Conservation (phyloP, 257 asterid genomes). For the Solanum medicagineum region DNA sequence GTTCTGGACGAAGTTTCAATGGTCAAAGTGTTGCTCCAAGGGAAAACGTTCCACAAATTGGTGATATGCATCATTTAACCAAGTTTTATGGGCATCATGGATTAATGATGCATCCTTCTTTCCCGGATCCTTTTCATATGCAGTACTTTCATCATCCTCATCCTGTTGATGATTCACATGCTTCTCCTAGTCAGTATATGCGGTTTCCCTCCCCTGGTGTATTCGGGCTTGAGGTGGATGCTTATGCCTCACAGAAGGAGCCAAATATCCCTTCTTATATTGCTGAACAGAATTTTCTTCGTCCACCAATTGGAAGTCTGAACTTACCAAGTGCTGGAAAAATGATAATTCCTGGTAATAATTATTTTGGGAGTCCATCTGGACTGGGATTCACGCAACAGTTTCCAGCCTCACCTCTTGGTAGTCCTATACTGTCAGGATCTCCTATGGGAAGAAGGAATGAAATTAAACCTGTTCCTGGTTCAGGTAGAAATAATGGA, state of each 20-base stretch:
- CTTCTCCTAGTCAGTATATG: conserved; percentile 41
- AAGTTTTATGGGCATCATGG: conserved; percentile 62
- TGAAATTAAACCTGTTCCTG: conserved; percentile 39
- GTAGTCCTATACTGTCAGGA: conserved; percentile 63
- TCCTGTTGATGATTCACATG: conserved; percentile 41
- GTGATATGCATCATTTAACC: conserved; percentile 38
- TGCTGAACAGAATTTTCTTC: conserved; percentile 43
- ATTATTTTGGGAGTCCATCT: conserved; percentile 47
- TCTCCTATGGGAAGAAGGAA: conserved; percentile 56
- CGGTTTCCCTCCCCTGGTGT: conserved; percentile 30
- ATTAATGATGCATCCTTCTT: conserved; percentile 40
- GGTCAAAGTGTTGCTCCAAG: conserved; percentile 37
- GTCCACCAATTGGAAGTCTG: conserved; percentile 24
- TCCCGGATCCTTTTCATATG: conserved; percentile 54
- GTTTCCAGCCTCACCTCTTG: conserved; percentile 53
- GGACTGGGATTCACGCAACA: conserved; percentile 44
- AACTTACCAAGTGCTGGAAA: conserved; percentile 42
- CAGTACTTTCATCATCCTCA: conserved; percentile 61
- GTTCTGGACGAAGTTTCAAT: conserved; percentile 51
- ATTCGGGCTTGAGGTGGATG: conserved; percentile 27
- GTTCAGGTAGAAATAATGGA: conserved; percentile 35
- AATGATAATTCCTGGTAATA: conserved; percentile 27
- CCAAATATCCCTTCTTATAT: conserved; percentile 27
- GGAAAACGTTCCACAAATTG: conserved; percentile 28
- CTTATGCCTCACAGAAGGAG: conserved; percentile 34